phyloP scores from a whole-genome alignment of 129 eudicot genomes.

The Chrysanthemum seticuspe region DNA sequence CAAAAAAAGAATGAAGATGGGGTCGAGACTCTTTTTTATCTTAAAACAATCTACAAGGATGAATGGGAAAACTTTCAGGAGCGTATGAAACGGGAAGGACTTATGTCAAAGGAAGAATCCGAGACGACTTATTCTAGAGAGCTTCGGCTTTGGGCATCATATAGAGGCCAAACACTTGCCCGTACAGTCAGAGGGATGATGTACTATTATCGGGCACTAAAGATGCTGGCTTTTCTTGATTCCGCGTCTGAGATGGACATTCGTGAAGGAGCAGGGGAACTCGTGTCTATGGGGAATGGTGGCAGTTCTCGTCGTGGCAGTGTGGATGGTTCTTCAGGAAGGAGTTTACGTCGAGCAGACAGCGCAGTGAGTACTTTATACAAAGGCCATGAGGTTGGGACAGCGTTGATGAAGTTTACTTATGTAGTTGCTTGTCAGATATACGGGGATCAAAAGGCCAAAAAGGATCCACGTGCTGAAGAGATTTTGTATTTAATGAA shows the following conservation, averaged over 20 bases:
- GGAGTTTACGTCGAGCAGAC: slow-evolving; percentile 62
- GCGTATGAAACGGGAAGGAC: slow-evolving; percentile 85
- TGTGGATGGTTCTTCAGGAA: slow-evolving; percentile 33
- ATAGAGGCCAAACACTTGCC: slow-evolving; percentile 90
- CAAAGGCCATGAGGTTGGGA: slow-evolving; percentile 80
- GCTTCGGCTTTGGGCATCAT: slow-evolving; percentile 93
- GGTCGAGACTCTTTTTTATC: slow-evolving; percentile 75
- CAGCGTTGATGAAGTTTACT: slow-evolving; percentile 89
- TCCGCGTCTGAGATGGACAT: slow-evolving; percentile 98
- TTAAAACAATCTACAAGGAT: slow-evolving; percentile 82
- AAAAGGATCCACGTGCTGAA: slow-evolving; percentile 85
- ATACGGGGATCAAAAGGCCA: slow-evolving; percentile 90
- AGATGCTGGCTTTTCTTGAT: slow-evolving; percentile 94
- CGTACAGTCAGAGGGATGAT: slow-evolving; percentile 98
- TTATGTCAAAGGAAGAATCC: slow-evolving; percentile 52
- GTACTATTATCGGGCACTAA: slow-evolving; percentile 93
- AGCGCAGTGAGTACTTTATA: slow-evolving; percentile 62
- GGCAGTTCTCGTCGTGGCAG: slow-evolving; percentile 40
- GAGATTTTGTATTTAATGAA: slow-evolving; percentile 84
- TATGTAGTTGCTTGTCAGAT: slow-evolving; percentile 97
- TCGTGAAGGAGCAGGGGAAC: slow-evolving; percentile 74
- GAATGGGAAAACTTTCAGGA: slow-evolving; percentile 90
- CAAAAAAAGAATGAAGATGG: slow-evolving; percentile 94
- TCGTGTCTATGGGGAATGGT: slow-evolving; percentile 49
- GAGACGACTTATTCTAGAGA: slow-evolving; percentile 62